These are phyloP conservation scores for Tetradesmus obliquus DNA, from an alignment of 139 green algal genomes.

Conservation along the genomic window DNA sequence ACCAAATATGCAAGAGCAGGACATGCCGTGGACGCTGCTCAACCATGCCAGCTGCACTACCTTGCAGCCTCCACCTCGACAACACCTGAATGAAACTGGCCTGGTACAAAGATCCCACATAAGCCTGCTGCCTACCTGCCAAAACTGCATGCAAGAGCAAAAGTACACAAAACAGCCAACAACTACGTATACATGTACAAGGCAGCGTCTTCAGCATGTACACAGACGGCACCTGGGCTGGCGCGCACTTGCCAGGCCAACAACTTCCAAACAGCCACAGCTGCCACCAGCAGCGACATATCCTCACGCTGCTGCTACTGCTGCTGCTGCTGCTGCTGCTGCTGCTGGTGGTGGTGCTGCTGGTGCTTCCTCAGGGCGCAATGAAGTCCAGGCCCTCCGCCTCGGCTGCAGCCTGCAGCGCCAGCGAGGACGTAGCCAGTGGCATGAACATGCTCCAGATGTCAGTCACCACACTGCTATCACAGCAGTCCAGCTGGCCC, in stretches of 20 bases:
- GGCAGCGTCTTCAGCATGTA: background rate
- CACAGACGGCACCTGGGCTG: background rate
- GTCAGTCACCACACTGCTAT: constrained; percentile 45
- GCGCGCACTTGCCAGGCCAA: no score
- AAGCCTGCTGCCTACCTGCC: background rate
- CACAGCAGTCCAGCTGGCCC: constrained; percentile 52
- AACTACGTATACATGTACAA: background rate
- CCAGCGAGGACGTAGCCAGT: constrained; percentile 28
- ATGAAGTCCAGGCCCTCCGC: constrained; percentile 45
- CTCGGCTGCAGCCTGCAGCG: constrained; percentile 2
- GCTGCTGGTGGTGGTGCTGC: no score
- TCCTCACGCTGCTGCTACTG: no score
- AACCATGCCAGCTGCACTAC: background rate
- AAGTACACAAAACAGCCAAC: background rate
- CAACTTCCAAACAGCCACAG: no score
- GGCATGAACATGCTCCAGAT: constrained; percentile 54
- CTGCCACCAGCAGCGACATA: no score
- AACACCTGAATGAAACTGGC: background rate
- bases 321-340: no score
- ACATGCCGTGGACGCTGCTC: background rate
- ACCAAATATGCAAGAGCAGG: background rate
- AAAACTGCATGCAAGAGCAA: background rate
- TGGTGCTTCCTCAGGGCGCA: constrained; percentile 33
- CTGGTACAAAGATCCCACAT: background rate
- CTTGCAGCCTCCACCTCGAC: background rate